Base-by-base conservation (phyloP, 73 alveolate genomes). In the Paramecium pentaurelia region DNA sequence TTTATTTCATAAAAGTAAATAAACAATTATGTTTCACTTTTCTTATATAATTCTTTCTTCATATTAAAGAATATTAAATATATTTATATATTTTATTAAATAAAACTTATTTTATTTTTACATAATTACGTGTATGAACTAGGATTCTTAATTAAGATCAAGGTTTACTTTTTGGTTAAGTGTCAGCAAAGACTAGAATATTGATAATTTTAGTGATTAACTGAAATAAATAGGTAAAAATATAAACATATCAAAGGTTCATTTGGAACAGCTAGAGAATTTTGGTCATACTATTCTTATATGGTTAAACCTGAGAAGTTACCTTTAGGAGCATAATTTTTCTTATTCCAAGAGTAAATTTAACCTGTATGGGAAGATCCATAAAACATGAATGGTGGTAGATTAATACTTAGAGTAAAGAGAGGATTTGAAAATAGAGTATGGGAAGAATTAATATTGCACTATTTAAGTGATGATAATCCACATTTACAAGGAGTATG, bases 351-450 rank as follows among this genome's bases (percentile, higher is more conserved):
- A 89, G 97, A 96, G 12, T 96, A 95, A 6, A 93, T 96, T 22
- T 88, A 95, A 77, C 99, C 98, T 8, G 92, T 94, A 93, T 96
- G 99, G 99, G 99, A 96, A 93, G 99, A 96, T 86, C 98, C 96
- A 86, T 95, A 94, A 42, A 96, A 96, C 91, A 95, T 93, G 92
- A 71, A 89, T 88, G 99, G 99, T 32, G 99, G 98, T 10, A 94
- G 97, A 94, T 94, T 95, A 93, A 92, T 92, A 49, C 92, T 96
- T 25, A 92, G 96, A 93, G 77, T 96, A 30, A 95, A 88, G 64
- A 92, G 94, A 73, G 99, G 97, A 12, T 94, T 47, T 73, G 95
- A 97, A 20, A 96, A 96, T 88, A 86, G 93, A 60, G 94, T 96
- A 64, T 96, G 99, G 99, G 99, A 96, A 86, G 98, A 96, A 60